These are phyloP conservation scores for Ceratocystis destructans DNA, from an alignment of 2,329 filamentous ascomycete genomes.

Conservation along the genomic window DNA sequence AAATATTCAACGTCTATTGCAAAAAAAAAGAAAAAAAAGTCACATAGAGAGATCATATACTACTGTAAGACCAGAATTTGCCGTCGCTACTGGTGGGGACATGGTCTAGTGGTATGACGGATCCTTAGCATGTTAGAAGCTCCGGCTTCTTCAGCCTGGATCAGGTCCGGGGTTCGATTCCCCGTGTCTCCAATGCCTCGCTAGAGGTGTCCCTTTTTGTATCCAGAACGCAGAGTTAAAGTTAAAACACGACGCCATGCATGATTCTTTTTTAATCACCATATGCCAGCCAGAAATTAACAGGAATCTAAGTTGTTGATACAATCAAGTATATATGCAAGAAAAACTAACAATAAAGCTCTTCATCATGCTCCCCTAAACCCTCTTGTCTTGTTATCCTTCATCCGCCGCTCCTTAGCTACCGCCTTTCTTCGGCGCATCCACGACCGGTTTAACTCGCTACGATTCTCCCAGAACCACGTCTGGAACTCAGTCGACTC, in stretches of 20 bases:
- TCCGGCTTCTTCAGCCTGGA: neutral
- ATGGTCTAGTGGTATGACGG: too few species aligned
- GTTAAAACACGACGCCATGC: neutral
- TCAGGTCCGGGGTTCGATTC: conserved; percentile 20
- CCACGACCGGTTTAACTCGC: conserved; percentile 52
- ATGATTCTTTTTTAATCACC: neutral
- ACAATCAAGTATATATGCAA: conserved; percentile 9
- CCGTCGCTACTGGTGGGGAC: too few species aligned
- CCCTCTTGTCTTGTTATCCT: conserved; percentile 47
- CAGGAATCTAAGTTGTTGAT: neutral
- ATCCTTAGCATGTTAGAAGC: too few species aligned
- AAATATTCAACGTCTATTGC: too few species aligned
- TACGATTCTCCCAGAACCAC: conserved; percentile 55
- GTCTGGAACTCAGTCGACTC: conserved; percentile 43
- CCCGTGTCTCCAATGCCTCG: conserved; percentile 17
- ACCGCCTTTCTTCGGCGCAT: conserved; percentile 49
- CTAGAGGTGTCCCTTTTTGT: too few species aligned
- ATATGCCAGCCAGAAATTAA: neutral
- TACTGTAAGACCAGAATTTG: too few species aligned
- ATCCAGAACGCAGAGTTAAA: too few species aligned
- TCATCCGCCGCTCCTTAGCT: conserved; percentile 52
- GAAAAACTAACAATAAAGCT: neutral
- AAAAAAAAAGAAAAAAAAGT: neutral
- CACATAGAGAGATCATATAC: too few species aligned
- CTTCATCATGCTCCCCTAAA: conserved; percentile 8